phyloP scores from a whole-genome alignment of 2,329 filamentous ascomycete species.

The Fusarium domesticum region DNA sequence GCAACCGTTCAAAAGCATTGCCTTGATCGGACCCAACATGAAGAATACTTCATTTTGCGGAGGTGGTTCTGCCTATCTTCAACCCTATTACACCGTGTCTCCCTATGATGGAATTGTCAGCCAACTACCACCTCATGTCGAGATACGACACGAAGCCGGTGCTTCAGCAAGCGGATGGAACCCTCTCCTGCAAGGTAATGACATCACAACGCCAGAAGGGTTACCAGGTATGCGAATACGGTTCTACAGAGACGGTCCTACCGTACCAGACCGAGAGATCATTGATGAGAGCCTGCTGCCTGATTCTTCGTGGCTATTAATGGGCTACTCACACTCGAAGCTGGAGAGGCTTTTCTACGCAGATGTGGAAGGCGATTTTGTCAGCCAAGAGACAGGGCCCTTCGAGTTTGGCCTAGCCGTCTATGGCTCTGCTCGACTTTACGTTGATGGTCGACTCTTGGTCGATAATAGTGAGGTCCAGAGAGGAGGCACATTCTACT shows the following conservation, averaged over 20 bases:
- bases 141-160: conserved; percentile 1
- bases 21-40: conserved; percentile 54
- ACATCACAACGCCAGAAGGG: background rate
- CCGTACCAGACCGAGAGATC: background rate
- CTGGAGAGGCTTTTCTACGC: conserved; percentile 18
- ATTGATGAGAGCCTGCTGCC: conserved; percentile 17
- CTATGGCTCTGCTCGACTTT: conserved; percentile 33
- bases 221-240: conserved; percentile 2
- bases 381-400: conserved; percentile 12
- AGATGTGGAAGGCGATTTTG: conserved; percentile 20
- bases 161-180: conserved; percentile 1
- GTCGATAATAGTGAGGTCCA: conserved; percentile 32
- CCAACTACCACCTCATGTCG: background rate
- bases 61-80: conserved; percentile 32
- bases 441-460: conserved; percentile 32
- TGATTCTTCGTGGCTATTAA: conserved; percentile 22
- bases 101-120: conserved; percentile 29
- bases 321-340: conserved; percentile 24
- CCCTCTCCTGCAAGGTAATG: background rate
- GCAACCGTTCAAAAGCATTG: conserved; percentile 38
- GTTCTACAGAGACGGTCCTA: conserved; percentile 3
- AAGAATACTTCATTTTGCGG: conserved; percentile 35
- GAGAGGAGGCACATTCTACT: conserved; percentile 33
- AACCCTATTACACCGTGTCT: conserved; percentile 32
- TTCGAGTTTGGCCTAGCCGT: conserved; percentile 35